Conservation (phyloP, 2,329 filamentous ascomycete species). For the Curvularia hawaiiensis region DNA sequence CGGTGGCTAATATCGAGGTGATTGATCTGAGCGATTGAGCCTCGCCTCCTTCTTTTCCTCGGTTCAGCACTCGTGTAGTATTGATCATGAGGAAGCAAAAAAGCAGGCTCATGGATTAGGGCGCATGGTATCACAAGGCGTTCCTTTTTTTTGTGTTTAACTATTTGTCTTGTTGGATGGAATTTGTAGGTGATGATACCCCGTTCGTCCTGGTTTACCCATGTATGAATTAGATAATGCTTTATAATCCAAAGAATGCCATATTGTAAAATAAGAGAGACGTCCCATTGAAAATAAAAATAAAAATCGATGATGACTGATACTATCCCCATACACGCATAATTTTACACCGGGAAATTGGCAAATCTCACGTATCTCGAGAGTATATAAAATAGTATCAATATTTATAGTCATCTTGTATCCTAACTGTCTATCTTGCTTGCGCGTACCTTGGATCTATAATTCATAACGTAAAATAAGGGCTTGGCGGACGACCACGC, state of each 20-base stretch:
- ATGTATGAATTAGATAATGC: too few species aligned
- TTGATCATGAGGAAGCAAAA: not conserved
- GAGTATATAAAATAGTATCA: not conserved
- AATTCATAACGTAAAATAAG: not conserved
- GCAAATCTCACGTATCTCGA: not conserved
- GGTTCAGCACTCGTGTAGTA: too few species aligned
- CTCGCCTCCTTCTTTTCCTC: not conserved
- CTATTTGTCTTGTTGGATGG: not conserved
- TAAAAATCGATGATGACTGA: too few species aligned
- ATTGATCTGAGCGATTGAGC: conserved; percentile 22
- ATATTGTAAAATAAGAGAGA: too few species aligned
- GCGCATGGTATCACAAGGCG: not conserved
- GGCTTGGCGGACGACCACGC: not conserved
- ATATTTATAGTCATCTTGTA: not conserved
- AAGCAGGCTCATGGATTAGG: not conserved
- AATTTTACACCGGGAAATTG: too few species aligned
- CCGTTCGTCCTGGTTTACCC: not conserved
- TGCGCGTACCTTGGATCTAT: not conserved
- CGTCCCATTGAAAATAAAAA: too few species aligned
- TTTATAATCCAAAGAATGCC: too few species aligned
- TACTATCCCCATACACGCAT: too few species aligned
- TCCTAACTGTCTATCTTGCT: not conserved
- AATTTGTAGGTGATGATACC: not conserved
- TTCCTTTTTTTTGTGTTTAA: not conserved
- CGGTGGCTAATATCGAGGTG: conserved; percentile 4